A percentile compares a stretch with the other conserved stretches of the same genome.
phyloP scores from a whole-genome alignment of 352 stramenopile species.

The Thalassiosira pacifica region DNA sequence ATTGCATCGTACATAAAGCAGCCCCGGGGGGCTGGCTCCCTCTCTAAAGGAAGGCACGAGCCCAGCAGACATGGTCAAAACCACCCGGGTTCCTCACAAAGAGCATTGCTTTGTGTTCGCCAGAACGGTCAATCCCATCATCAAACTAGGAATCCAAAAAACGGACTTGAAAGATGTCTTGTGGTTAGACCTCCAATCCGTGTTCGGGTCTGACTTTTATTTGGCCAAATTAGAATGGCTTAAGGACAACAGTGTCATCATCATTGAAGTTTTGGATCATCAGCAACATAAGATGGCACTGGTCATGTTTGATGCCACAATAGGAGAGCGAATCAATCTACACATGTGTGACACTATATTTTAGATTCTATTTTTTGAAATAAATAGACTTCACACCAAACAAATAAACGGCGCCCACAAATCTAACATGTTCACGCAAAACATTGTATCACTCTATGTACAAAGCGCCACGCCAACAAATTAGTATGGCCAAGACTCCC shows the following conservation, averaged over 20 bases:
- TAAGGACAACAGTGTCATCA: not conserved
- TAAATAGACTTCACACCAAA: too few species aligned
- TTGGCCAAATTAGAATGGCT: conserved; percentile 35
- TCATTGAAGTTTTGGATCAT: too few species aligned
- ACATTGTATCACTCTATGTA: too few species aligned
- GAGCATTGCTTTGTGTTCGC: conserved; percentile 93
- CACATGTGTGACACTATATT: too few species aligned
- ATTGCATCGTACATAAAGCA: conserved; percentile 95
- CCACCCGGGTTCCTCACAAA: conserved; percentile 67
- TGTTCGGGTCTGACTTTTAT: conserved; percentile 28
- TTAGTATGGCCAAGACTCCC: too few species aligned
- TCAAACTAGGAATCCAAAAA: conserved; percentile 84
- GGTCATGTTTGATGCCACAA: too few species aligned
- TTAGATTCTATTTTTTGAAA: too few species aligned
- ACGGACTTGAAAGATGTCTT: conserved; percentile 34
- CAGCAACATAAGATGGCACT: too few species aligned
- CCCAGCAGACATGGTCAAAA: conserved; percentile 42
- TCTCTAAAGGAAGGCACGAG: conserved; percentile 88
- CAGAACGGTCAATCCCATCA: conserved; percentile 91
- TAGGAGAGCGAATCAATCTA: too few species aligned
- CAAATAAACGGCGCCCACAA: too few species aligned
- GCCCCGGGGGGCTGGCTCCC: conserved; percentile 81
- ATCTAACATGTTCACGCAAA: too few species aligned
- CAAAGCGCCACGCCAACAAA: too few species aligned
- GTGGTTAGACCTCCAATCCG: conserved; percentile 13